Base-by-base conservation (phyloP, 1,284 basidiomycete species). In the Vanrija humicola region DNA sequence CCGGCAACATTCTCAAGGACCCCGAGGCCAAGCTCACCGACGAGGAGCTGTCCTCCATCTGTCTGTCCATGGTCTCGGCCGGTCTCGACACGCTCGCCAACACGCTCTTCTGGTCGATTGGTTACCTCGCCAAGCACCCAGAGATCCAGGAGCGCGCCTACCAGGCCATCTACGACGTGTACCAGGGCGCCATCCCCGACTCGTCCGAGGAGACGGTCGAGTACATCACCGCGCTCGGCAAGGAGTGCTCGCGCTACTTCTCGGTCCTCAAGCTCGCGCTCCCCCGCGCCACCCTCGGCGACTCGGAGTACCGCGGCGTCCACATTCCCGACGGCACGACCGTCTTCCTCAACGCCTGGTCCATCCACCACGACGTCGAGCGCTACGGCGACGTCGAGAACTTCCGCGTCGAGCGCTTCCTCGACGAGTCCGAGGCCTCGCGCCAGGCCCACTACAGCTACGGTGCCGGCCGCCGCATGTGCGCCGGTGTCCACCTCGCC, bases 321-420 rank as follows among this genome's bases (percentile, higher is more conserved):
- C 55, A 55, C 42, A 70, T 72, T 14, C 69, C 69, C 7, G 54
- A 58, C 6, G 64, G 63, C 40, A 66, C 67, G 9, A 70, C 68
- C 26, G 66, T 70, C 43, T 70, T 70, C 52, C 59, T 72, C 44
- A 70, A 70, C 63, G 67, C 64, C 10, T 72, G 66, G 66, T 66
- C 63, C 4, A 65, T 70, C 40, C 66, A 69, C 54, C 67, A 68
- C 48, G 52, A 68, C 44, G 38, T 46, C 40, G 28, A 43, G 40
- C 55, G 55, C 23, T 61, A 61, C 55, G 55, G 52, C 46, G 52
- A 61, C 54, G 50, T 47, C 43, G 48, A 54, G 21, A 52, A 47
- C 38, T 59, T 59, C 56, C 61, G 56, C 38, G 57, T 57, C 45
- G 61, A 62, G 53, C 61, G 61, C 48, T 56, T 52, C 59, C 38